These are phyloP conservation scores for Podospora fimiseda DNA, from an alignment of 495 filamentous ascomycete genomes.

Conservation along the genomic window DNA sequence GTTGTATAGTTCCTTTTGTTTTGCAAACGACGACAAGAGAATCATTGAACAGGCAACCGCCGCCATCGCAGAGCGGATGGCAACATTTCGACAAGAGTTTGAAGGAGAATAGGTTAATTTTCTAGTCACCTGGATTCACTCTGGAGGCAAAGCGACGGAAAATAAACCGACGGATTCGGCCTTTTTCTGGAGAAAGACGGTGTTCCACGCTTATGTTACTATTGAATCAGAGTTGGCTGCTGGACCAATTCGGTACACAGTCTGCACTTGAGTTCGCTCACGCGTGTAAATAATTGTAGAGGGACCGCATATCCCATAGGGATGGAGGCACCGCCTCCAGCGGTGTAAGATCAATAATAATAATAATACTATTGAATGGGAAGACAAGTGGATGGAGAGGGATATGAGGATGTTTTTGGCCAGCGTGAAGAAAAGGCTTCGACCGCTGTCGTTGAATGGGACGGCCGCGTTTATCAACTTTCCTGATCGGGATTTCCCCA, in stretches of 20 bases:
- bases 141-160: conserved; percentile 9
- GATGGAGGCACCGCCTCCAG: too few species aligned
- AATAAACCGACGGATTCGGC: conserved; percentile 7
- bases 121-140: conserved; percentile 5
- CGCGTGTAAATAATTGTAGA: too few species aligned
- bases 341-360: too few species aligned
- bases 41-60: neutral
- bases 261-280: too few species aligned
- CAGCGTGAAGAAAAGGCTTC: too few species aligned
- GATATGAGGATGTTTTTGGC: neutral
- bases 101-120: neutral
- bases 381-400: conserved; percentile 11
- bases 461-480: neutral
- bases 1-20: too few species aligned
- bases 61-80: neutral
- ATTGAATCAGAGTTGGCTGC: conserved; percentile 25
- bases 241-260: too few species aligned
- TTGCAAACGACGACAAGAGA: too few species aligned
- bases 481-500: neutral
- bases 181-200: conserved; percentile 22
- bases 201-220: conserved; percentile 21
- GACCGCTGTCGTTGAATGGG: too few species aligned
- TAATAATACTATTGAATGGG: too few species aligned
- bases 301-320: too few species aligned
- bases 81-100: neutral